Evolutionary conservation across 768 basidiomycete genomes (phyloP).

Genomic region (Sporobolomyces pararoseus): DNA sequence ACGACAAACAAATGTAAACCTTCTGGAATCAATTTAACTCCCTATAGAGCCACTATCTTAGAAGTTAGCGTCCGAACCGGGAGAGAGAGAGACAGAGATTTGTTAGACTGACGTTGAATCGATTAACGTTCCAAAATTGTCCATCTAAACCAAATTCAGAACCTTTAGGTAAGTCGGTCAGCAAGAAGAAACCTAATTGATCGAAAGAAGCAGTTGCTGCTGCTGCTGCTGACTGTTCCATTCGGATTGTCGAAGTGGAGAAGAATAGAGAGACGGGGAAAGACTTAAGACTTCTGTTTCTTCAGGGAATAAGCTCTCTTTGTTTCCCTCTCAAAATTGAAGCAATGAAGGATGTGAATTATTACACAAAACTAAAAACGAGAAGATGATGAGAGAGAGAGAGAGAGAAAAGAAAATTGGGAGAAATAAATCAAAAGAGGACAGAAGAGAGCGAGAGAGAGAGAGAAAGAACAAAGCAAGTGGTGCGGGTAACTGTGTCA

Average conservation of each 20-base stretch:
- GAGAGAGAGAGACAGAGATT: background rate
- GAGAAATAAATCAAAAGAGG: background rate
- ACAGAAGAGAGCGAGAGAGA: background rate
- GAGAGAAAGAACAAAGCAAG: background rate
- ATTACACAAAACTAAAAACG: too few relatives aligned
- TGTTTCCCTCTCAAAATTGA: too few relatives aligned
- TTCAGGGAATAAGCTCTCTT: too few relatives aligned
- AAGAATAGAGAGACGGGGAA: background rate
- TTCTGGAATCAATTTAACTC: slow-evolving; percentile 51
- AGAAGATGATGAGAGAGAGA: too few relatives aligned
- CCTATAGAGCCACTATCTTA: slow-evolving; percentile 33
- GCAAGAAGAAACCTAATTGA: slow-evolving; percentile 44
- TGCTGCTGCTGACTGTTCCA: background rate
- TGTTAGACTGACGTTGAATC: slow-evolving; percentile 21
- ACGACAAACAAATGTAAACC: slow-evolving; percentile 51
- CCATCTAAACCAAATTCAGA: slow-evolving; percentile 51
- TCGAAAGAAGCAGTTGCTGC: slow-evolving; percentile 4
- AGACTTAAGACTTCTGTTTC: too few relatives aligned
- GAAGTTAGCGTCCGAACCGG: background rate
- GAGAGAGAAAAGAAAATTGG: background rate
- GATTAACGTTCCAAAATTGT: slow-evolving; percentile 35
- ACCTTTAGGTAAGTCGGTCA: slow-evolving; percentile 47
- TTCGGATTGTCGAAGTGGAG: background rate
- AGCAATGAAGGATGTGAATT: too few relatives aligned
- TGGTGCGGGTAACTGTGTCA: too few relatives aligned